Conservation (phyloP, 805 yeast species). For the Yarrowia deformans region DNA sequence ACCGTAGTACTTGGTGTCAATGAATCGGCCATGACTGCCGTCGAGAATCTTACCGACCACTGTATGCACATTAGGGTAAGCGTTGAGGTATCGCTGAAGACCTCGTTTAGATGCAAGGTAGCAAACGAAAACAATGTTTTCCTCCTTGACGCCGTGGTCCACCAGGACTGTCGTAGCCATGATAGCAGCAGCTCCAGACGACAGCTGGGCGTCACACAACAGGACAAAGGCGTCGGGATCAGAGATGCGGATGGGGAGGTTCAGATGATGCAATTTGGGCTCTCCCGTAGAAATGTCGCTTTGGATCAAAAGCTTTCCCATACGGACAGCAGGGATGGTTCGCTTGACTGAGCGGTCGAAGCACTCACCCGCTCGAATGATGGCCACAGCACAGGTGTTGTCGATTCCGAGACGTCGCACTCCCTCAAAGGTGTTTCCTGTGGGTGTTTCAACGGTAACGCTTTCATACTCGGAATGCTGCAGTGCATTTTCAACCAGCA, state of each 20-base stretch:
- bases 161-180: slow-evolving; percentile 90
- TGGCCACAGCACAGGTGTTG: slow-evolving; percentile 72
- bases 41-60: slow-evolving; percentile 66
- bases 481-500: slow-evolving; percentile 72
- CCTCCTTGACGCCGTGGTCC: slow-evolving; percentile 74
- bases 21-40: slow-evolving; percentile 56
- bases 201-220: slow-evolving; percentile 84
- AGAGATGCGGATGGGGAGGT: slow-evolving; percentile 60
- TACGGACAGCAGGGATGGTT: slow-evolving; percentile 71
- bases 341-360: slow-evolving; percentile 80
- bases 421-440: slow-evolving; percentile 48
- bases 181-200: slow-evolving; percentile 91
- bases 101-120: slow-evolving; percentile 84
- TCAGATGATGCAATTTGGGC: slow-evolving; percentile 87
- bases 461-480: slow-evolving; percentile 45
- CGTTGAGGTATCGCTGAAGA: slow-evolving; percentile 71
- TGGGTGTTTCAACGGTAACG: slow-evolving; percentile 55
- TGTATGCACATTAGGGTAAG: slow-evolving; percentile 72
- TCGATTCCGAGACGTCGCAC: slow-evolving; percentile 52
- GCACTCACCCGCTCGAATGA: slow-evolving; percentile 92
- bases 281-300: slow-evolving; percentile 91
- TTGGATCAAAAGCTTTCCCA: slow-evolving; percentile 87
- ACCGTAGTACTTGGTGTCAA: slow-evolving; percentile 83
- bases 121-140: slow-evolving; percentile 70
- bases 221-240: slow-evolving; percentile 53